These are phyloP conservation scores for Kwoniella heveanensis DNA, from an alignment of 768 basidiomycete genomes.

Conservation along the genomic window DNA sequence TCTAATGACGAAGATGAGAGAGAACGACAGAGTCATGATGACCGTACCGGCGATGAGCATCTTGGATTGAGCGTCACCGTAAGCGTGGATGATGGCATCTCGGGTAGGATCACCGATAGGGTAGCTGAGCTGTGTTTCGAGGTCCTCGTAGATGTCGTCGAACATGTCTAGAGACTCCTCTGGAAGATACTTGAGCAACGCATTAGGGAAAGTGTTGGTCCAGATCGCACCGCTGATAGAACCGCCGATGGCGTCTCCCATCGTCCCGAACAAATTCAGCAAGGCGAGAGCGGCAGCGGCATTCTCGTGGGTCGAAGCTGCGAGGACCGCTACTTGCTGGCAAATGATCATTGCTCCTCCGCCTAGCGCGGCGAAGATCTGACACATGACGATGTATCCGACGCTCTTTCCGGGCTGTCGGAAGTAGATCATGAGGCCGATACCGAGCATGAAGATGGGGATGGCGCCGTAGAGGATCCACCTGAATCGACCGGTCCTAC, in stretches of 20 bases:
- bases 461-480: slow-evolving; percentile 32
- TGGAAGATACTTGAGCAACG: slow-evolving; percentile 27
- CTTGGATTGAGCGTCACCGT: slow-evolving; percentile 31
- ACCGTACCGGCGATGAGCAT: slow-evolving; percentile 47
- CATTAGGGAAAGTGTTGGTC: slow-evolving; percentile 45
- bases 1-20: slow-evolving; percentile 32
- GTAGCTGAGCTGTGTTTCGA: slow-evolving; percentile 41
- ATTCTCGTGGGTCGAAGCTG: slow-evolving; percentile 32
- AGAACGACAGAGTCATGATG: slow-evolving; percentile 32
- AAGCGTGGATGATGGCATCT: slow-evolving; percentile 35
- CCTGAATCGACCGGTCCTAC: slow-evolving; percentile 36
- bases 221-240: slow-evolving; percentile 53
- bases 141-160: slow-evolving; percentile 35
- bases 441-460: slow-evolving; percentile 37
- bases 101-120: slow-evolving; percentile 32
- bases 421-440: slow-evolving; percentile 49
- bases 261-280: slow-evolving; percentile 38
- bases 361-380: slow-evolving; percentile 43
- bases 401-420: slow-evolving; percentile 26
- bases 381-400: slow-evolving; percentile 40
- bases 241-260: slow-evolving; percentile 40
- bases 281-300: slow-evolving; percentile 34
- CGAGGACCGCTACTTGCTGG: slow-evolving; percentile 45
- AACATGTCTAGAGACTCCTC: slow-evolving; percentile 24
- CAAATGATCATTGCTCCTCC: slow-evolving; percentile 35